Evolutionary conservation across 352 stramenopile genomes (phyloP), one percentile per base, ranked within the genome.

Genomic region (Phytopythium mirpurense): DNA sequence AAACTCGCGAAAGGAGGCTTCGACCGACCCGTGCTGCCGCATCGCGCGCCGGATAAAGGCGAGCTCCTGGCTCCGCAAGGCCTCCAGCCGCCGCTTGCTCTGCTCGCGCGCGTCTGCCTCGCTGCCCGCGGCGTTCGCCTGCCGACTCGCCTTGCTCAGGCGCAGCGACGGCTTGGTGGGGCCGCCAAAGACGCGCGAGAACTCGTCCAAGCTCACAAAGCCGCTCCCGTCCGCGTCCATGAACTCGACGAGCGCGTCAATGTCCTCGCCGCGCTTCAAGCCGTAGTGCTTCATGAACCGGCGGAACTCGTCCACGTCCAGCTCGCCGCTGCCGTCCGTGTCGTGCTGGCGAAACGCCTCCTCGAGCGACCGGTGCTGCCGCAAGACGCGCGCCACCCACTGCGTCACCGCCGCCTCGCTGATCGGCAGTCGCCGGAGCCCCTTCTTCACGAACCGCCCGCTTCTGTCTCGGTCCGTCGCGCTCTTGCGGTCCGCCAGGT

Each of bases 221-320:
- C 65, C 72, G 37, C 51, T 82, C 0, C 60, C 63, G n/a, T 78
- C 59, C 23, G 43, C 52, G 46, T 81, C 74, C 14, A 86, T 60
- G 43, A 69, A 50, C 11, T 66, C 50, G 26, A 84, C 68, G 15
- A 81, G 51, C 8, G 54, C 50, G 16, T 72, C 43, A 34, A 86
- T 79, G 15, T 65, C 57, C 21, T 67, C 48, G 43, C 60, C 63
- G 9, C 71, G 54, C 14, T 66, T 68, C 34, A 78, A 60, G 7
- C 73, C 72, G 23, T 68, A 81, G 47, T 81, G 71, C 19, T 72
- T 71, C 65, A 87, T 73, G 42, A 87, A 71, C 3, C 59, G 59
- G 4, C 63, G 59, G 50, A 87, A 83, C 43, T 78, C 73, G 35
- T 82, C 62, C 36, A 74, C 58, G 23, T 79, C 57, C 3, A 83